Base-by-base conservation (phyloP, 2,329 filamentous ascomycete genomes). In the Daldinia eschscholtzii region DNA sequence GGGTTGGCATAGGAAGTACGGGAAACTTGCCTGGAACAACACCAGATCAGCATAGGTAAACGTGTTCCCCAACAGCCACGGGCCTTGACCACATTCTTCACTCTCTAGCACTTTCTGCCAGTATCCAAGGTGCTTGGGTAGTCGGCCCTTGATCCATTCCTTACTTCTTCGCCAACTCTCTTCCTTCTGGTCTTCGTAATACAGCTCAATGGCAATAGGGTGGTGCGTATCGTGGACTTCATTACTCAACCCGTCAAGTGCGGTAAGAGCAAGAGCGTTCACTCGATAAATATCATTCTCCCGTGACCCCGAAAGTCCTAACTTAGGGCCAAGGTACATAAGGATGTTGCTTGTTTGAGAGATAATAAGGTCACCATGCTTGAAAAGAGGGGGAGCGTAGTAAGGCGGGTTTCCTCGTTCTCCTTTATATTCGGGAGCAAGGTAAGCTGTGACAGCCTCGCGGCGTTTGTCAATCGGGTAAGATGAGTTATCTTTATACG, bases 221-320 rank as follows among this genome's bases (percentile, higher is more conserved):
- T 95, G 92, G 77, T 95, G 92, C 28, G 88, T 89, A 73, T 94
- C 91, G 76, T 94, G 92, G 0, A 88, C 79, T 80, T 94, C 92
- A 72, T 91, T 89, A 74, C 87, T 87, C 55, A 94, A 79, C 0
- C 86, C 87, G 74, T 95, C 92, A 20, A 94, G 80, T 1, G 91
- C 89, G 3, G 92, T 94, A 66, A 94, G 79, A 0, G 86, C 83
- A 30, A 94, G 84, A 55, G 83, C 84, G 64, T 92, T 89, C 69
- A 93, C 82, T 62, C 86, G 84, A 70, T 86, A 90, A 50, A 86
- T 78, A 3, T 82, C 87, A 44, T 81, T 78, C 7, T 73, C 73
- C 1, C 77, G 79, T 15, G 78, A 70, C 1, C 81, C 80, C 1
- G 83, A 85, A 0, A 93, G 83, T 0, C 86, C 87, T 0, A 92